These are phyloP conservation scores for Neoascochyta sp. DNA, from an alignment of 2,329 filamentous ascomycete species.

Conservation along the genomic window DNA sequence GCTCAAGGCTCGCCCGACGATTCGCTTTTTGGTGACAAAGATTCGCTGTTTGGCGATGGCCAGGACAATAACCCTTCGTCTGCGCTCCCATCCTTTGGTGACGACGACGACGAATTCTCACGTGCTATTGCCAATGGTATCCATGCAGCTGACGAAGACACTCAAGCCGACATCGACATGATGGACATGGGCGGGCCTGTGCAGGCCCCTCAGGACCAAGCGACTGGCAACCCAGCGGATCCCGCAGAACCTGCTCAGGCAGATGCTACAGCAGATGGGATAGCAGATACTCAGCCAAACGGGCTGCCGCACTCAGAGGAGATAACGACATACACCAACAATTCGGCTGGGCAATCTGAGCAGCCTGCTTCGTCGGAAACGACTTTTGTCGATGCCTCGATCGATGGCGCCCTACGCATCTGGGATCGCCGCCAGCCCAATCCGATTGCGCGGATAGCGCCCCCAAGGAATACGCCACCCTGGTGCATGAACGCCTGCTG, in stretches of 20 bases:
- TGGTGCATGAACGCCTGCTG: constrained; percentile 99
- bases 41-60: constrained; percentile 89
- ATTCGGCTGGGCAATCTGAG: constrained; percentile 33
- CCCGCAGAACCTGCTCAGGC: constrained; percentile 11
- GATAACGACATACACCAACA: constrained; percentile 15
- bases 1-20: constrained; percentile 64
- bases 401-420: constrained; percentile 83
- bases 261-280: constrained; percentile 18
- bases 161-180: constrained; percentile 44
- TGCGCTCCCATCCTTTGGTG: constrained; percentile 58
- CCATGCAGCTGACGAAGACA: constrained; percentile 44
- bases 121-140: constrained; percentile 61
- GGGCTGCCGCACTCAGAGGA: constrained; percentile 54
- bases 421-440: constrained; percentile 81
- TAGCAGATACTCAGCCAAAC: constrained; percentile 37
- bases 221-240: constrained; percentile 11
- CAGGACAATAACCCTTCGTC: constrained; percentile 36
- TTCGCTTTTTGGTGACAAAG: constrained; percentile 78
- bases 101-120: constrained; percentile 81
- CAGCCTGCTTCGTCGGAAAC: constrained; percentile 59
- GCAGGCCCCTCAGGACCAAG: constrained; percentile 32
- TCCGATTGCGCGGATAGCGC: constrained; percentile 74
- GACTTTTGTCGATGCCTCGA: constrained; percentile 83
- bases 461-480: constrained; percentile 72
- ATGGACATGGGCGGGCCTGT: constrained; percentile 44